Evolutionary conservation across 164 flowering plant species (phyloP), one percentile per base, ranked within the genome.

Genomic region (Vitis rupestris): DNA sequence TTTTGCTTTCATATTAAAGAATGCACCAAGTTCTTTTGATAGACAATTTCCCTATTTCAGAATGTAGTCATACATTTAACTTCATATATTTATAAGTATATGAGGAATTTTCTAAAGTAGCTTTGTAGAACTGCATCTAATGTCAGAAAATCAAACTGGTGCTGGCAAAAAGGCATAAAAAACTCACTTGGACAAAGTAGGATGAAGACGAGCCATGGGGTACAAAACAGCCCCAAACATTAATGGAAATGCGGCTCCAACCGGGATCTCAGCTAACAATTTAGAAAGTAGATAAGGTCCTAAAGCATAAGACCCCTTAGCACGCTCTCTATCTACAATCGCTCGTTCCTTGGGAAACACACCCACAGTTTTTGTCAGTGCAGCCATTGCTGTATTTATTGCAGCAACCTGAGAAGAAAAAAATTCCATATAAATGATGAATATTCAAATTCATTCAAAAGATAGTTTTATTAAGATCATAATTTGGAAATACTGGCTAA

Each of bases 331-430:
- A 65, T 90, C 92, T 29, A 95, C 97, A 73, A 95, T 93, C 58
- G 92, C 87, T 68, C 94, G 93, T 73, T 95, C 99, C 80, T 88
- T 95, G 52, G 99, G 98, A 67, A 95, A 93, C 23, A 95, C 97
- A 55, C 97, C 90, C 30, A 84, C 93, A 7, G 99, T 95, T 81
- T 95, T 95, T 69, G 97, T 91, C 13, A 95, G 94, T 74, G 99
- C 99, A 78, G 98, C 98, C 99, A 93, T 95, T 64, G 99, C 97
- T 12, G 99, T 95, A 78, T 95, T 95, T 82, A 93, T 95, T 63
- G 97, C 98, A 79, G 97, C 91, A 81, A 93, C 97, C 99, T 95
- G 79, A 56, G 66, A 27, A 4, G 50, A 12, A 51, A 14, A 47
- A 44, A 37, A 60, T 11, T 23, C 14, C 63, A 60, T 0, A 60